Conservation (phyloP, 352 stramenopile genomes). For the Phytopythium litorale region DNA sequence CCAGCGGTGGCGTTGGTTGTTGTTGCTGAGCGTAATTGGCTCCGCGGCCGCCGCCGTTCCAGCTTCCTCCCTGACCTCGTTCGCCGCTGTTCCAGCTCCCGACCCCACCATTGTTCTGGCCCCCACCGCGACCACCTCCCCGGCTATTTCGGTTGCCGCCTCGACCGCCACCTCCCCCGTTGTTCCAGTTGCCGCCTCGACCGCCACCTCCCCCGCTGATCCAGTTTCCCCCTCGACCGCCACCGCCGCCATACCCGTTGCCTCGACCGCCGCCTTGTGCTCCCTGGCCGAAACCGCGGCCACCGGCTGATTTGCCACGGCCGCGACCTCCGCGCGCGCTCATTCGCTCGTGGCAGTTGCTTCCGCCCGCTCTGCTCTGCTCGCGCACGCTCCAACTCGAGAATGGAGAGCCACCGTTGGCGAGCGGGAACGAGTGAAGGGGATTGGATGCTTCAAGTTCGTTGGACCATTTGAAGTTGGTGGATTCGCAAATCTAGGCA, state of each 20-base stretch:
- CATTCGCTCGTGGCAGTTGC: neutral
- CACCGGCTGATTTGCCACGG: constrained; percentile 8
- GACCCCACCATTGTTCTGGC: neutral
- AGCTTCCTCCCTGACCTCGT: neutral
- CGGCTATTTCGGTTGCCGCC: neutral
- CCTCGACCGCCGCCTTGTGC: neutral
- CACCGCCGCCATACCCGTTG: neutral
- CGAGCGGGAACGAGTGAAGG: too few relatives aligned
- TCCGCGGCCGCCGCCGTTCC: neutral
- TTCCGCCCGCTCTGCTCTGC: neutral
- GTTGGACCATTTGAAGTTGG: too few relatives aligned
- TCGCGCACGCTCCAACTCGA: neutral
- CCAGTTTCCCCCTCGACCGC: neutral
- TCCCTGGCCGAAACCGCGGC: constrained; percentile 1
- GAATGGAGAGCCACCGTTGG: too few relatives aligned
- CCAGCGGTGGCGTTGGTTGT: neutral
- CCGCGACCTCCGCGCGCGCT: constrained; percentile 1
- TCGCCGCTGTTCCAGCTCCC: neutral
- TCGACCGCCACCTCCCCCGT: neutral
- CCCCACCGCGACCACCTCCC: neutral
- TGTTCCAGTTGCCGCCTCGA: neutral
- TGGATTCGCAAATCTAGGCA: too few relatives aligned
- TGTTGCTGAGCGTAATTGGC: neutral
- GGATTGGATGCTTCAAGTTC: too few relatives aligned
- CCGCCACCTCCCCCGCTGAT: neutral